Conservation (phyloP, 2,329 filamentous ascomycete genomes). For the Penicillium palitans region DNA sequence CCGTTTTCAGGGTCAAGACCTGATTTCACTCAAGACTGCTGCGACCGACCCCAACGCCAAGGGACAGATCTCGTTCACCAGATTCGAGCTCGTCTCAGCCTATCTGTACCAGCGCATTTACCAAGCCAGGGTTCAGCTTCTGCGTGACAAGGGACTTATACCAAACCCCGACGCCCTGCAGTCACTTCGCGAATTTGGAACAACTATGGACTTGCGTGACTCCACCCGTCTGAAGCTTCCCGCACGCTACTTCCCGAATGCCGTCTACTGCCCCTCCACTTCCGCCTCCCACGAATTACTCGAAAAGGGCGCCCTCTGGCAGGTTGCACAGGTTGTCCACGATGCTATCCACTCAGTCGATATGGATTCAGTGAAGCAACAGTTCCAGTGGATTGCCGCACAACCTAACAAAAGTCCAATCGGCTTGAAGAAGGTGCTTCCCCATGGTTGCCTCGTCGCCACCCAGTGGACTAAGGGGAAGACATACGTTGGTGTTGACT, state of each 20-base stretch:
- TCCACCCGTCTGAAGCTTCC: conserved; percentile 1
- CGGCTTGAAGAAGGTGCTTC: not conserved
- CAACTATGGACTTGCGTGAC: conserved; percentile 4
- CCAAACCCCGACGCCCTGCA: not conserved
- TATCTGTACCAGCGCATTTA: conserved; percentile 1
- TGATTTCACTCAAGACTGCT: not conserved
- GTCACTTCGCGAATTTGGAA: not conserved
- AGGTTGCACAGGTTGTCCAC: not conserved
- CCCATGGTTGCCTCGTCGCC: not conserved
- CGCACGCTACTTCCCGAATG: conserved; percentile 1
- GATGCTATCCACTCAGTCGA: not conserved
- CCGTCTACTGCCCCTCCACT: not conserved
- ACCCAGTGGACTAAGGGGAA: not conserved
- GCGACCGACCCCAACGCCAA: not conserved
- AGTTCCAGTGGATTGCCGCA: conserved; percentile 6
- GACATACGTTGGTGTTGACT: conserved; percentile 1
- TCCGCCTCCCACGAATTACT: not conserved
- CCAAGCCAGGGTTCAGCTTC: not conserved
- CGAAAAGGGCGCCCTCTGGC: not conserved
- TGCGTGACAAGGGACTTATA: not conserved
- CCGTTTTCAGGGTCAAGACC: not conserved
- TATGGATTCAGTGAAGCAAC: not conserved
- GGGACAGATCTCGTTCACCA: not conserved
- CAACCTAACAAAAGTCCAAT: not conserved
- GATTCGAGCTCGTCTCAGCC: conserved; percentile 6